These are phyloP conservation scores for Pseudotulostoma volvatum DNA, from an alignment of 495 filamentous ascomycete genomes.

Conservation along the genomic window DNA sequence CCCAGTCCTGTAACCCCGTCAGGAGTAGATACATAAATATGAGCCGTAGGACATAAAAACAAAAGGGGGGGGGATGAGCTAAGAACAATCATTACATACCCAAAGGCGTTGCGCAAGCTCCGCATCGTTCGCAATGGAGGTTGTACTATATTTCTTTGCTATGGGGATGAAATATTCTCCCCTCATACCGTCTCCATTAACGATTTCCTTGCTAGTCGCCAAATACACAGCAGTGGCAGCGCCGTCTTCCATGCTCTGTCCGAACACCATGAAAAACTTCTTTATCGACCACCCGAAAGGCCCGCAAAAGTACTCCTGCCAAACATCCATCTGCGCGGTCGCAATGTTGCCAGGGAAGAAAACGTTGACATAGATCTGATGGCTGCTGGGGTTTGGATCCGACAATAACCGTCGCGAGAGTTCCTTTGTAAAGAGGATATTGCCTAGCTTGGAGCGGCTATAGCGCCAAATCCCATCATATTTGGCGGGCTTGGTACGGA, in stretches of 20 bases:
- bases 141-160: slow-evolving; percentile 11
- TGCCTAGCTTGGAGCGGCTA: slow-evolving; percentile 26
- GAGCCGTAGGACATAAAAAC: no score
- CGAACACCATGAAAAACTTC: slow-evolving; percentile 6
- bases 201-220: slow-evolving; percentile 11
- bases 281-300: slow-evolving; percentile 5
- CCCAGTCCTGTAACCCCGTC: no score
- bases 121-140: slow-evolving; percentile 11
- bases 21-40: no score
- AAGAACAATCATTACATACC: no score
- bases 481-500: slow-evolving; percentile 6
- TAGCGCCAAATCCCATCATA: slow-evolving; percentile 20
- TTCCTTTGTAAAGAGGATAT: slow-evolving; percentile 25
- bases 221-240: slow-evolving; percentile 25
- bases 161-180: slow-evolving; percentile 24
- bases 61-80: no score
- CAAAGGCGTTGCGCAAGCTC: slow-evolving; percentile 15
- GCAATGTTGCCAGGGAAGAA: slow-evolving; percentile 28
- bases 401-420: slow-evolving; percentile 13
- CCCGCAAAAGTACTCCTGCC: slow-evolving; percentile 16
- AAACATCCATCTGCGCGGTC: slow-evolving; percentile 19
- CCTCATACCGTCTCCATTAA: slow-evolving; percentile 4
- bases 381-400: slow-evolving; percentile 7
- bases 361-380: slow-evolving; percentile 19
- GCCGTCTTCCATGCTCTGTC: slow-evolving; percentile 19